These are phyloP conservation scores for Saturnispora sekii DNA, from an alignment of 805 yeast genomes.

Conservation along the genomic window DNA sequence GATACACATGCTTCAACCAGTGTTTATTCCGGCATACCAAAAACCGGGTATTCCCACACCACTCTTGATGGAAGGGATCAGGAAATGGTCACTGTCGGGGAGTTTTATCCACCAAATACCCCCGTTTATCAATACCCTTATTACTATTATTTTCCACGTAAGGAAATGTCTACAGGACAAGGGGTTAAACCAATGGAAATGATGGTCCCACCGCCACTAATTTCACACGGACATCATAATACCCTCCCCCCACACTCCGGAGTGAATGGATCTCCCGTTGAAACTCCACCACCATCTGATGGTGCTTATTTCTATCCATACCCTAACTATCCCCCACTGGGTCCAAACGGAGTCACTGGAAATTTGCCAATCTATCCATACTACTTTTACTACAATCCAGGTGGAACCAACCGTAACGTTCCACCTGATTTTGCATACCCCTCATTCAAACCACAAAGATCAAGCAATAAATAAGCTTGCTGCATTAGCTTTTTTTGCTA, in stretches of 20 bases:
- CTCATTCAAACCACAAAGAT: not conserved
- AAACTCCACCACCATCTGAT: slow-evolving; percentile 15
- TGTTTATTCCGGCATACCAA: slow-evolving; percentile 23
- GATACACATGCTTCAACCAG: slow-evolving; percentile 20
- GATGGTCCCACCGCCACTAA: not conserved
- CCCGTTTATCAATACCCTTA: slow-evolving; percentile 19
- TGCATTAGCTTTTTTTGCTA: not conserved
- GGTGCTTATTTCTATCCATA: slow-evolving; percentile 22
- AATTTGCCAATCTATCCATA: slow-evolving; percentile 22
- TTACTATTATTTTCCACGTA: slow-evolving; percentile 23
- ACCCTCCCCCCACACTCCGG: no score
- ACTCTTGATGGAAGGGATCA: slow-evolving; percentile 21
- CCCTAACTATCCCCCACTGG: slow-evolving; percentile 20
- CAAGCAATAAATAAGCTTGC: not conserved
- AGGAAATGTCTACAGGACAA: slow-evolving; percentile 10
- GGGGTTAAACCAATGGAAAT: slow-evolving; percentile 1
- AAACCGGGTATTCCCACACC: slow-evolving; percentile 22
- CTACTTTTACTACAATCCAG: slow-evolving; percentile 25
- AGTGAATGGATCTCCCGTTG: not conserved
- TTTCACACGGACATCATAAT: slow-evolving; percentile 8
- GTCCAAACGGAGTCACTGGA: slow-evolving; percentile 5
- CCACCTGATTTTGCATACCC: slow-evolving; percentile 1
- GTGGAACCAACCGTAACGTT: not conserved
- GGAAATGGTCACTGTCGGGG: slow-evolving; percentile 1
- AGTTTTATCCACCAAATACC: slow-evolving; percentile 1